phyloP scores from a whole-genome alignment of 148 eudicot species.

The Salicornia ramosissima region DNA sequence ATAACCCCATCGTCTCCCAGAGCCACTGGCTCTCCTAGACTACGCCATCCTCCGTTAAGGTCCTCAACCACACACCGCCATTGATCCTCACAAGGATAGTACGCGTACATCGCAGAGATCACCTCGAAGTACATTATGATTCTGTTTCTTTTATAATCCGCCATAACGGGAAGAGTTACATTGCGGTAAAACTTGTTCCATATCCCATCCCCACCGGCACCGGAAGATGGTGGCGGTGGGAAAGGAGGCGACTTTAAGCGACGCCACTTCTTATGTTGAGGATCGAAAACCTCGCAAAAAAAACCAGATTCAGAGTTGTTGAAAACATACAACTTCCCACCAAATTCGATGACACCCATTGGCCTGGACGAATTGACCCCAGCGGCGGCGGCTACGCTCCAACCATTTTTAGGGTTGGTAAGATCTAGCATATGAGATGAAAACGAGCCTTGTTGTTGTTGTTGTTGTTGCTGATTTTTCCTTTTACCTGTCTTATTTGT shows the following conservation, averaged over 20 bases:
- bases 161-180: slow-evolving; percentile 4
- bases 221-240: neutral
- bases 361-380: neutral
- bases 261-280: neutral
- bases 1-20: slow-evolving; percentile 1
- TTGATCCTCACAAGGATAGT: slow-evolving; percentile 6
- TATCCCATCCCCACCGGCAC: too few species aligned
- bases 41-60: neutral
- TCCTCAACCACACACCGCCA: neutral
- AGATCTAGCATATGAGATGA: slow-evolving; percentile 7
- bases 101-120: slow-evolving; percentile 2
- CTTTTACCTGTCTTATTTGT: neutral
- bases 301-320: slow-evolving; percentile 4
- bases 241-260: slow-evolving; percentile 6
- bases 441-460: neutral
- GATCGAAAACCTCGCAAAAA: neutral
- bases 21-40: neutral
- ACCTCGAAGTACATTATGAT: neutral
- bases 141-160: slow-evolving; percentile 2
- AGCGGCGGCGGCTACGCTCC: slow-evolving; percentile 2
- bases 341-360: neutral
- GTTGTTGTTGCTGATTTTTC: neutral
- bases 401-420: slow-evolving; percentile 1
- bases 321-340: slow-evolving; percentile 1
- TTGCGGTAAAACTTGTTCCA: too few species aligned